Evolutionary conservation across 805 yeast genomes (phyloP), one percentile per base, ranked within the genome.

Genomic region (Priceomyces medius): DNA sequence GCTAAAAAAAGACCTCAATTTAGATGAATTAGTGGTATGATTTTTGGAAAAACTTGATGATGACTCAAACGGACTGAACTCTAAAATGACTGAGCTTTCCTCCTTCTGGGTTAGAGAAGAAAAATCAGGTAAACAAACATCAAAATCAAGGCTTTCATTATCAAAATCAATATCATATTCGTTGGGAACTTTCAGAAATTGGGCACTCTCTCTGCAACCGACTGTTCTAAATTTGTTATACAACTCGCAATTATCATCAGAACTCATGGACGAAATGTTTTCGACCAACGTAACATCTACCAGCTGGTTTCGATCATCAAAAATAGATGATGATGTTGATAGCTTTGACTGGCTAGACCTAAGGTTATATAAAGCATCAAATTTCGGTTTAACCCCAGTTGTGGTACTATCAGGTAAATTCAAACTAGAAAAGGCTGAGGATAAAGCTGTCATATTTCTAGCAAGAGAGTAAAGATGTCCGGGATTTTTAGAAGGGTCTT

Each of bases 61-160:
- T 9, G 39, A 36, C 23, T 26, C 33, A 27, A 36, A 36, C 10
- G 39, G 39, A 36, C 39, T 36, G 12, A 36, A 36, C 21, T 36
- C 39, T 20, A 36, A 16, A 16, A 6, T 13, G 5, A 36, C 3
- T 8, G 31, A 27, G 9, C 12, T 12, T 4, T 17, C 23, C 13
- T 36, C 17, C 10, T 12, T 17, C 5, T n/a, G 29, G 4, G 29
- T 5, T 26, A 26, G n/a, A 12, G n/a, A n/a, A 14, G 29, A 26
- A 14, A 26, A 26, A 17, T 24, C 32, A 7, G 21, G 23, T 23
- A 40, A 40, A 20, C 21, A 16, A 14, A 35, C 35, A 20, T 35
- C 29, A 16, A 40, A 40, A 4, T 40, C 43, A 10, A 40, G 38
- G 20, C 43, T 40, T 5, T 36, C 31, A 20, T 35, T 20, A 23